These are phyloP conservation scores for Mucuna pruriens DNA, from an alignment of 306 rosid species.

Conservation along the genomic window DNA sequence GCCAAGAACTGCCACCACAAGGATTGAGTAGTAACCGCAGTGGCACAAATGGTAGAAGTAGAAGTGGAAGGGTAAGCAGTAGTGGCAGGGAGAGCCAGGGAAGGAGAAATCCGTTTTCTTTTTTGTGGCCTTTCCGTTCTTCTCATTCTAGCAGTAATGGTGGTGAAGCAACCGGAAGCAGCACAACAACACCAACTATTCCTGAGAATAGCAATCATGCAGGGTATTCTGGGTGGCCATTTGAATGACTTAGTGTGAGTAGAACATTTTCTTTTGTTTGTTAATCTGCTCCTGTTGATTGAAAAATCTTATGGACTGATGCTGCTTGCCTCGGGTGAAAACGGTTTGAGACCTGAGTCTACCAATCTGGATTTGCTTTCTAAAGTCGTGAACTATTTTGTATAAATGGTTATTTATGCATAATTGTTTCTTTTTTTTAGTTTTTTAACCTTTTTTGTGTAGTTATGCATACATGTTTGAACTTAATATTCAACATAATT, in stretches of 20 bases:
- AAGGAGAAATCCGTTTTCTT: constrained; percentile 60
- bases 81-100: constrained; percentile 53
- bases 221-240: constrained; percentile 70
- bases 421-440: too few relatives aligned
- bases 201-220: constrained; percentile 46
- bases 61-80: constrained; percentile 50
- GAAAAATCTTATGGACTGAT: constrained; percentile 29
- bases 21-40: constrained; percentile 42
- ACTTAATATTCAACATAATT: not conserved
- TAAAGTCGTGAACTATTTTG: constrained; percentile 31
- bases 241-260: constrained; percentile 41
- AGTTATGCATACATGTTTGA: constrained; percentile 10
- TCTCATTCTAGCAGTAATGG: constrained; percentile 52
- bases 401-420: constrained; percentile 17
- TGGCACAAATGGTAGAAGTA: constrained; percentile 43
- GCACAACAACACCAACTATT: constrained; percentile 41
- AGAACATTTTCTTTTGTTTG: not conserved
- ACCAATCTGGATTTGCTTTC: constrained; percentile 33
- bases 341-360: constrained; percentile 18
- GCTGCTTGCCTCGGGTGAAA: constrained; percentile 41
- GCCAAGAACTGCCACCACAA: constrained; percentile 68
- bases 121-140: constrained; percentile 74
- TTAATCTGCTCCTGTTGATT: constrained; percentile 3
- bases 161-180: constrained; percentile 56
- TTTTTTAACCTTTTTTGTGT: too few relatives aligned